phyloP scores from a whole-genome alignment of 345 rosid species.

The Dimocarpus longan region DNA sequence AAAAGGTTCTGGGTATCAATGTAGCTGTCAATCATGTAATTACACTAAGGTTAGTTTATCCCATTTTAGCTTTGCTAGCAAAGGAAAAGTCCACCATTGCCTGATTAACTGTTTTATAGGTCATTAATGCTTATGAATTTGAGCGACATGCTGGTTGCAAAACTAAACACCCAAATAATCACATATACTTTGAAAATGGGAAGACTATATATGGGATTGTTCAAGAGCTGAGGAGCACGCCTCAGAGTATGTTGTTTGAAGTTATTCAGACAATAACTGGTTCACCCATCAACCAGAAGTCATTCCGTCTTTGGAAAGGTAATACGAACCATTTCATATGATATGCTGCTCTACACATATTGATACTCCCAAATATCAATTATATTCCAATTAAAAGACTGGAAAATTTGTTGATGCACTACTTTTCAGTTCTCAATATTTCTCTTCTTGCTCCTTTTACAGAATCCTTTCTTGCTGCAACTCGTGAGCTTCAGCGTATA shows the following conservation, averaged over 20 bases:
- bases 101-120: slow-evolving; percentile 30
- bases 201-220: slow-evolving; percentile 61
- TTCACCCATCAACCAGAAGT: slow-evolving; percentile 58
- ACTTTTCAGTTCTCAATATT: neutral
- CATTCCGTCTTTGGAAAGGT: slow-evolving; percentile 66
- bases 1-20: slow-evolving; percentile 56
- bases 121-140: slow-evolving; percentile 57
- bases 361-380: neutral
- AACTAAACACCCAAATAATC: slow-evolving; percentile 65
- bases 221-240: slow-evolving; percentile 64
- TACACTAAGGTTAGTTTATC: slow-evolving; percentile 47
- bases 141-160: slow-evolving; percentile 70
- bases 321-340: slow-evolving; percentile 9
- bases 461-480: slow-evolving; percentile 61
- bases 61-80: neutral
- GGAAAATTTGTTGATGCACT: neutral
- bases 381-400: neutral
- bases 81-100: neutral
- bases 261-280: slow-evolving; percentile 58
- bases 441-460: slow-evolving; percentile 17
- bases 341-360: slow-evolving; percentile 10
- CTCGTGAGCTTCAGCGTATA: slow-evolving; percentile 63
- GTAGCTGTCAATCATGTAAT: slow-evolving; percentile 58
- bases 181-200: slow-evolving; percentile 63
- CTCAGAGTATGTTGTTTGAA: slow-evolving; percentile 55